phyloP scores from a whole-genome alignment of 768 basidiomycete genomes.

The Neoboletus magnificus region DNA sequence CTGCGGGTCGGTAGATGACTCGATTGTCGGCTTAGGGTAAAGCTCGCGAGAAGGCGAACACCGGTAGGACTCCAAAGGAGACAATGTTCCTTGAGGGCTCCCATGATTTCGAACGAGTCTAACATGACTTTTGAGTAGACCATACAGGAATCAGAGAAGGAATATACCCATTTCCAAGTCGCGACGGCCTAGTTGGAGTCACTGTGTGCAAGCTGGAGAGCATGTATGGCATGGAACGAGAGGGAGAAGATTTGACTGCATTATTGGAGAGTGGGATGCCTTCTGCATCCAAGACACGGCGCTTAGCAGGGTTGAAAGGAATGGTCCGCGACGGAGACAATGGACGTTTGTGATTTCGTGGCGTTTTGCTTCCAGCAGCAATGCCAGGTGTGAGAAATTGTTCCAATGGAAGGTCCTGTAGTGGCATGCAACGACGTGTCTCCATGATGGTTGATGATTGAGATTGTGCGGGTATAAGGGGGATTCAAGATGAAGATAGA shows the following conservation, averaged over 20 bases:
- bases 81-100: slow-evolving; percentile 4
- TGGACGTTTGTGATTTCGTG: slow-evolving; percentile 54
- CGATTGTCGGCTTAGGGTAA: slow-evolving; percentile 34
- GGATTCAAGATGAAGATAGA: slow-evolving; percentile 12
- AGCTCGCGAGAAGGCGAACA: slow-evolving; percentile 16
- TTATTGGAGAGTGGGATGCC: slow-evolving; percentile 39
- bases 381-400: slow-evolving; percentile 42
- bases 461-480: slow-evolving; percentile 1
- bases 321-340: slow-evolving; percentile 51
- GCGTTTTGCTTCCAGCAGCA: slow-evolving; percentile 17
- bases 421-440: slow-evolving; percentile 41
- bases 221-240: slow-evolving; percentile 30
- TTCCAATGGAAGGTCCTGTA: slow-evolving; percentile 59
- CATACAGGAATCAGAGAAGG: slow-evolving; percentile 21
- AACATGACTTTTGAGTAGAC: slow-evolving; percentile 35
- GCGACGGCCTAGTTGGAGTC: slow-evolving; percentile 35
- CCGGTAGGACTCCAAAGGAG: slow-evolving; percentile 11
- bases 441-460: slow-evolving; percentile 20
- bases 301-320: slow-evolving; percentile 62
- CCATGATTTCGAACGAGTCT: slow-evolving; percentile 14
- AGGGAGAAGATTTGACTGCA: slow-evolving; percentile 15
- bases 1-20: slow-evolving; percentile 43
- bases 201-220: slow-evolving; percentile 16
- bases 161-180: slow-evolving; percentile 30
- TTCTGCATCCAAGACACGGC: slow-evolving; percentile 59